phyloP scores from a whole-genome alignment of 2,329 filamentous ascomycete species.

The Thielaviopsis populi region DNA sequence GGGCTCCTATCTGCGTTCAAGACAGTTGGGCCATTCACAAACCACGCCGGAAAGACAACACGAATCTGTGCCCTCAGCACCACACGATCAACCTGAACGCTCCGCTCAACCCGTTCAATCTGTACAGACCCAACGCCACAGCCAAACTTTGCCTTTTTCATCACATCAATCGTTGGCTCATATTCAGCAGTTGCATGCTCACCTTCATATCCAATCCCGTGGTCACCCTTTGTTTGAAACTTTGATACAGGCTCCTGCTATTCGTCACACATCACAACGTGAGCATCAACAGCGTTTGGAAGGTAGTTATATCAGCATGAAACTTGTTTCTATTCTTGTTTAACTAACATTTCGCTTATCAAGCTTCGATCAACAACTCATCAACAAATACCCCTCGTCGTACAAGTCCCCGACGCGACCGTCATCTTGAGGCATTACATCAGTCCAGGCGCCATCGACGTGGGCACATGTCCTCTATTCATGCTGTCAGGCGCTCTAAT shows the following conservation, averaged over 20 bases:
- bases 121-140: neutral
- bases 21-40: neutral
- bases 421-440: neutral
- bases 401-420: slow-evolving; percentile 16
- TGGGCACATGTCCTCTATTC: neutral
- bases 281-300: neutral
- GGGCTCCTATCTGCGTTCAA: neutral
- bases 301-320: neutral
- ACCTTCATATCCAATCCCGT: neutral
- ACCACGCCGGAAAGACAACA: neutral
- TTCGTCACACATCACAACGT: neutral
- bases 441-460: slow-evolving; percentile 1
- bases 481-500: slow-evolving; percentile 4
- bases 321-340: neutral
- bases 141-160: neutral
- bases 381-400: slow-evolving; percentile 6
- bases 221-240: neutral
- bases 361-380: neutral
- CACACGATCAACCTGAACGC: neutral
- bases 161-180: neutral
- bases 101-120: neutral
- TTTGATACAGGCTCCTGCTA: neutral
- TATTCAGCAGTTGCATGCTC: neutral
- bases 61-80: neutral
- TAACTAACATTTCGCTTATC: neutral